Evolutionary conservation across 768 basidiomycete species (phyloP), one percentile per base, ranked within the genome.

Genomic region (Termitomyces sp.): DNA sequence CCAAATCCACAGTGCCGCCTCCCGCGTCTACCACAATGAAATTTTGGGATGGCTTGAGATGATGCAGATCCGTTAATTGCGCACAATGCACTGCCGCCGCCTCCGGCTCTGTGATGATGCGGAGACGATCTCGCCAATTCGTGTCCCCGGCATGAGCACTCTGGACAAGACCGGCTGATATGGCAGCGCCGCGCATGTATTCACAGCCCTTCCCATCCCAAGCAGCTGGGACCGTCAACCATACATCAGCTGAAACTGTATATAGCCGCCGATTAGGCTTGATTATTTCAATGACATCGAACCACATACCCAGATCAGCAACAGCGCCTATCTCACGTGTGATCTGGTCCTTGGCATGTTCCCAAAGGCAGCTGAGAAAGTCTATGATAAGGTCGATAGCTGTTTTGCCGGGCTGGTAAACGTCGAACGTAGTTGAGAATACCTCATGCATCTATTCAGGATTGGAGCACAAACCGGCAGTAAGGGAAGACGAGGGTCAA

Each of bases 1-100:
- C 67, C 54, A 74, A 58, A 68, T 76, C 76, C 50, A 89, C 87
- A 12, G 88, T 91, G 68, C 90, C 91, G 68, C 91, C 91, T 67
- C 90, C 93, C 20, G 91, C 92, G 71, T 95, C 93, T 67, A 89
- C 92, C n/a, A 95, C 89, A 71, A 95, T 86, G 69, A 95, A 95
- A 63, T 86, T 91, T 67, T 95, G 91, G 23, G 86, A 88, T 0
- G 90, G 82, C 53, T 83, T 85, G 56, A 95, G 75, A 63, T 87
- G 86, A 71, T 93, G 90, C 3, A 95, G 75, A 60, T 89, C 85
- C 33, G 89, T 90, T 54, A 95, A 77, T 60, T 88, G 84, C 3
- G 89, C 91, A 60, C 91, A 93, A 61, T 95, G 93, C 9, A 94
- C 89, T 8, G 93, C 93, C n/a, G 92, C 93, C 1, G 93, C 93